Percentiles rank a stretch among this genome's conserved stretches.
Evolutionary conservation across 441 rosid genomes (phyloP).

Genomic region (Gossypium davidsonii): DNA sequence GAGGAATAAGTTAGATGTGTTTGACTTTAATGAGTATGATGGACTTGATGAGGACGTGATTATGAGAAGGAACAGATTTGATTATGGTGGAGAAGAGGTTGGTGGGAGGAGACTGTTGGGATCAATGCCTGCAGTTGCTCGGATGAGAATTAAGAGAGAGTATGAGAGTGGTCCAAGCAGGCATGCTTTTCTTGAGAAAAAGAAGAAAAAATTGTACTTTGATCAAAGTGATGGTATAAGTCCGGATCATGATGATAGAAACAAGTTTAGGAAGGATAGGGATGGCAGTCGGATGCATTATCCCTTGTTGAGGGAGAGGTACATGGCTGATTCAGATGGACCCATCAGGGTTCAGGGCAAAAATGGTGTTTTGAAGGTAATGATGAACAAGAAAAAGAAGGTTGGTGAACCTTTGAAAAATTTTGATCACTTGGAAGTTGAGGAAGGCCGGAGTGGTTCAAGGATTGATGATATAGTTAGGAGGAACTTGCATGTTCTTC

Average conservation of each 20-base stretch:
- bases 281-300: constrained; percentile 27
- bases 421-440: constrained; percentile 33
- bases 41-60: constrained; percentile 46
- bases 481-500: constrained; percentile 35
- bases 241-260: constrained; percentile 29
- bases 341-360: constrained; percentile 89
- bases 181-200: constrained; percentile 42
- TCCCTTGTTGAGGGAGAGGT: constrained; percentile 40
- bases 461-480: constrained; percentile 37
- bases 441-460: constrained; percentile 32
- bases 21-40: constrained; percentile 78
- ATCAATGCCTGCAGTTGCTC: constrained; percentile 28
- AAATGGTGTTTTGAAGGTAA: constrained; percentile 88
- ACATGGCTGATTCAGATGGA: constrained; percentile 46
- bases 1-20: constrained; percentile 63
- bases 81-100: constrained; percentile 37
- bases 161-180: constrained; percentile 51
- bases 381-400: constrained; percentile 74
- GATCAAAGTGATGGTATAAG: constrained; percentile 34
- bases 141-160: constrained; percentile 38
- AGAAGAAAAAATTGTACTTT: constrained; percentile 26
- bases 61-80: constrained; percentile 36
- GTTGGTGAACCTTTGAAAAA: constrained; percentile 37
- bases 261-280: constrained; percentile 31
- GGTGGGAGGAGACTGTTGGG: constrained; percentile 42